Conservation (phyloP, 73 alveolate species). For the Paramecium tetraurelia region DNA sequence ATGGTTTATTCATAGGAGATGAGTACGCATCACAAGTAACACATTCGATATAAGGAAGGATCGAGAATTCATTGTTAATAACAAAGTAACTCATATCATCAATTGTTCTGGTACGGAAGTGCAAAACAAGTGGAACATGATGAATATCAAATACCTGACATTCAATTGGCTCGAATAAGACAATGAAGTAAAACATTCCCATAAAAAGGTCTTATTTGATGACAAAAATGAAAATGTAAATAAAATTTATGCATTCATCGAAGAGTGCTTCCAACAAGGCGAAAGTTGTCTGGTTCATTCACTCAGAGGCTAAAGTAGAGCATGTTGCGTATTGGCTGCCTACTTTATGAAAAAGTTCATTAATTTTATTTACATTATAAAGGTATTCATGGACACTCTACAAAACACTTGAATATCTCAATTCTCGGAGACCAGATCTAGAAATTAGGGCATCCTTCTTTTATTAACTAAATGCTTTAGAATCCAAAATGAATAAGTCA, state of each 20-base stretch:
- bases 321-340: conserved; percentile 91
- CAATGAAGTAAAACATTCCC: conserved; percentile 65
- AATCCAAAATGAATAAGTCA: conserved; percentile 61
- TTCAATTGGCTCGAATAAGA: conserved; percentile 92
- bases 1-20: conserved; percentile 88
- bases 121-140: conserved; percentile 89
- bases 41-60: conserved; percentile 62
- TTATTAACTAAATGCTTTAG: conserved; percentile 77
- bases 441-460: conserved; percentile 80
- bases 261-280: conserved; percentile 87
- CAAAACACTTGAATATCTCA: conserved; percentile 85
- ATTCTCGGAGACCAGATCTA: conserved; percentile 92
- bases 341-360: conserved; percentile 90
- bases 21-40: conserved; percentile 81
- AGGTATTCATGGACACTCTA: conserved; percentile 81
- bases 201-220: conserved; percentile 79
- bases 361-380: background rate
- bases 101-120: conserved; percentile 93
- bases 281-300: conserved; percentile 98
- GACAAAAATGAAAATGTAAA: conserved; percentile 87
- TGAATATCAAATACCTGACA: conserved; percentile 91
- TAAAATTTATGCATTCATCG: conserved; percentile 90
- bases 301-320: conserved; percentile 94
- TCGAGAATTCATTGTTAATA: conserved; percentile 91
- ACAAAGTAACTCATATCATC: conserved; percentile 94